Conservation (phyloP, 2,329 filamentous ascomycete genomes). For the Cadophora sp. region DNA sequence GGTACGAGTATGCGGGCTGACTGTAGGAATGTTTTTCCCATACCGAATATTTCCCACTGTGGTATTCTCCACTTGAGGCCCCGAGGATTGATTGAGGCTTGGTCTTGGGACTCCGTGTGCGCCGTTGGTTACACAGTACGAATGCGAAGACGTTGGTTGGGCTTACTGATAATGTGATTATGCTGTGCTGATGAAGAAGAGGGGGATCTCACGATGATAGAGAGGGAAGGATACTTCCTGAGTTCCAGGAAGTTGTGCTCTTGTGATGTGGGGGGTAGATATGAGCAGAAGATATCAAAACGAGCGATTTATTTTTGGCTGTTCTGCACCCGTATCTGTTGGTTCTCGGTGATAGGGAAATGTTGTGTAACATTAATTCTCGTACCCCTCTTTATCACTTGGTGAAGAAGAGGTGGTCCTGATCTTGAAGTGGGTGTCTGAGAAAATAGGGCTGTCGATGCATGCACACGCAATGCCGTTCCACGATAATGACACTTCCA, state of each 20-base stretch:
- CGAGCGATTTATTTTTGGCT: not conserved
- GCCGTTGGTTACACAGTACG: constrained; percentile 12
- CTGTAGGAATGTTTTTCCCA: not conserved
- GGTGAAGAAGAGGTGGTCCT: not conserved
- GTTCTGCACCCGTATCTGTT: not conserved
- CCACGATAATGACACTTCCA: not conserved
- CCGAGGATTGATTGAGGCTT: not conserved
- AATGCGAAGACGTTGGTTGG: not conserved
- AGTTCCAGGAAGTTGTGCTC: not conserved
- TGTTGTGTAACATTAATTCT: not conserved
- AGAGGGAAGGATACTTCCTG: not conserved
- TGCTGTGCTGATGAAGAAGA: not conserved
- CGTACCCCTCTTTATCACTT: not conserved
- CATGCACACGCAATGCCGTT: constrained; percentile 12
- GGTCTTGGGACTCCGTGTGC: not conserved
- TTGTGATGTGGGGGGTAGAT: not conserved
- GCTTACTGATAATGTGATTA: not conserved
- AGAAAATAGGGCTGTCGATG: constrained; percentile 3
- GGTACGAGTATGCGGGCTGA: not conserved
- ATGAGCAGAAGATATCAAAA: not conserved
- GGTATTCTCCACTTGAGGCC: not conserved
- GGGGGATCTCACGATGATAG: not conserved
- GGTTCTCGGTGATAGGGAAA: not conserved
- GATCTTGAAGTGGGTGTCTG: not conserved
- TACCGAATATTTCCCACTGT: not conserved